A percentile compares a stretch with the other conserved stretches of the same genome.
Conservation (phyloP, 345 rosid species). For the Pistacia integerrima region DNA sequence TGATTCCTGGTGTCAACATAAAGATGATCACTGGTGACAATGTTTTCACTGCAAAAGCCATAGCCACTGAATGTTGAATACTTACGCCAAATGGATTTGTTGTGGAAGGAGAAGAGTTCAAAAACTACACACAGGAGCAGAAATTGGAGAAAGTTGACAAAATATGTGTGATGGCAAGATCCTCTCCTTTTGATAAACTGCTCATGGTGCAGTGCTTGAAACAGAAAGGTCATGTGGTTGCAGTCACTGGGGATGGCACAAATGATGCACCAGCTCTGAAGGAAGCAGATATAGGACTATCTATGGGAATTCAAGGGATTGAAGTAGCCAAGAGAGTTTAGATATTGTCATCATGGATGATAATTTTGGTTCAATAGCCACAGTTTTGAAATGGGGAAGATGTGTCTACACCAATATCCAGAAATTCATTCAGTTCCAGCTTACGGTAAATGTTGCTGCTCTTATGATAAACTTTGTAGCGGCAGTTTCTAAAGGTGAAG, state of each 20-base stretch:
- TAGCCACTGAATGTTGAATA: no score
- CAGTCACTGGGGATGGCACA: constrained; percentile 74
- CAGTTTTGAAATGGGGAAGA: constrained; percentile 76
- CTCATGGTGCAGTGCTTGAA: constrained; percentile 78
- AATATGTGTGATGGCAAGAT: constrained; percentile 80
- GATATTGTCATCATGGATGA: constrained; percentile 78
- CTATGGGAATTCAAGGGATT: constrained; percentile 81
- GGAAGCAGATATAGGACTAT: constrained; percentile 75
- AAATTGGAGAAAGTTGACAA: constrained; percentile 49
- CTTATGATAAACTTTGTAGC: constrained; percentile 67
- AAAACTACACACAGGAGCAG: constrained; percentile 43
- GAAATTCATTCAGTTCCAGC: constrained; percentile 80
- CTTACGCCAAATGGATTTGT: no score
- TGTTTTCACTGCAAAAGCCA: no score
- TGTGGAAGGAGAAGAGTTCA: constrained; percentile 50
- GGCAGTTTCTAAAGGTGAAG: constrained; percentile 70
- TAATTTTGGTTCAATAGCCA: constrained; percentile 65
- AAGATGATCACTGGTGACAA: no score
- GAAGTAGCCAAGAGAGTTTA: constrained; percentile 85
- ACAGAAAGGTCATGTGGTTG: constrained; percentile 70
- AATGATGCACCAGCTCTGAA: constrained; percentile 82
- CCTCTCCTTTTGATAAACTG: constrained; percentile 74
- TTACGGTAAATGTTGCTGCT: constrained; percentile 69
- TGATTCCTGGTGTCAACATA: no score
- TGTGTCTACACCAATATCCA: constrained; percentile 78